Percentiles rank a stretch among this genome's conserved stretches.
Evolutionary conservation across 345 rosid species (phyloP).

Genomic region (Eucalyptus regnans): DNA sequence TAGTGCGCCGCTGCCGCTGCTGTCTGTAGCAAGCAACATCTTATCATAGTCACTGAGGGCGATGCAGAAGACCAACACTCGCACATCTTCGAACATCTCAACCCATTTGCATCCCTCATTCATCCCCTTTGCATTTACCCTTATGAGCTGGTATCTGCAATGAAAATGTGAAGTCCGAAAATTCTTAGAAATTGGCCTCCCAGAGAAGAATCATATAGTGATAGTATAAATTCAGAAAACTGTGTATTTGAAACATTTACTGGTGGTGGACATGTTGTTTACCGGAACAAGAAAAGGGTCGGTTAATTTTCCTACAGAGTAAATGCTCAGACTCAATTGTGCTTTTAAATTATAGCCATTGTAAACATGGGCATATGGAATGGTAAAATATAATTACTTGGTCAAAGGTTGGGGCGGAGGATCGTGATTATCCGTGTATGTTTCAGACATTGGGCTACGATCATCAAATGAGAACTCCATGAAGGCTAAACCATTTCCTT

Average conservation of each 20-base stretch:
- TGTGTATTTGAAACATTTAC: not conserved
- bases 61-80: conserved; percentile 72
- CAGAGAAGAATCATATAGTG: not conserved
- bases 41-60: conserved; percentile 87
- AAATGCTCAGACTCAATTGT: not conserved
- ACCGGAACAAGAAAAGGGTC: not conserved
- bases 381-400: conserved; percentile 23
- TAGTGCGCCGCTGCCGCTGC: conserved; percentile 33
- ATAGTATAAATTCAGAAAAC: not conserved
- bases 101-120: conserved; percentile 99
- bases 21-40: conserved; percentile 34
- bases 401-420: conserved; percentile 46
- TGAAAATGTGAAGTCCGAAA: not conserved
- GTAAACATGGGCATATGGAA: not conserved
- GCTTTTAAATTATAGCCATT: not conserved
- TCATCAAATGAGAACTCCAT: conserved; percentile 87
- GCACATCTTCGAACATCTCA: conserved; percentile 96
- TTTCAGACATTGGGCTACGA: conserved; percentile 86
- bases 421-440: conserved; percentile 63
- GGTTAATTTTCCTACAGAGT: not conserved
- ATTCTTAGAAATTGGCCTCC: not conserved
- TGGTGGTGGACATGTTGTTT: not conserved
- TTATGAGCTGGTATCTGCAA: conserved; percentile 78
- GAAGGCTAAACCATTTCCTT: conserved; percentile 92
- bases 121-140: conserved; percentile 91